A percentile compares a stretch with the other conserved stretches of the same genome.
Evolutionary conservation across 129 eudicot genomes (phyloP).

Genomic region (Tagetes erecta): DNA sequence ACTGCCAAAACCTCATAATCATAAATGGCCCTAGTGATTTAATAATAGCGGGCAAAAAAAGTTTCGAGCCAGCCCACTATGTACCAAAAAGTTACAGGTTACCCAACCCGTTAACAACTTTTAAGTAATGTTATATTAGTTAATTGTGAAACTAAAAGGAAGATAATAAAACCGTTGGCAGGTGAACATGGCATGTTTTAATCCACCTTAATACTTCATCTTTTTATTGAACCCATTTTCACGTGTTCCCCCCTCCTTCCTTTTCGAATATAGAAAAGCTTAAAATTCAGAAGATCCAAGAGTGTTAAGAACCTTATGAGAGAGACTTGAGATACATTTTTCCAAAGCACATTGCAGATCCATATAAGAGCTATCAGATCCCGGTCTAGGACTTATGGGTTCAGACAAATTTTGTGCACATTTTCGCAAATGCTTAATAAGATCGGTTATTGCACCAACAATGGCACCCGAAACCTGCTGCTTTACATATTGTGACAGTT

Average conservation of each 20-base stretch:
- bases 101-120: neutral
- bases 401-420: slow-evolving; percentile 60
- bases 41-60: neutral
- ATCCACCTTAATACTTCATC: neutral
- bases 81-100: neutral
- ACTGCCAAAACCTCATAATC: neutral
- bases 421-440: slow-evolving; percentile 63
- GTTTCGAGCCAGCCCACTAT: neutral
- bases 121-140: neutral
- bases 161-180: neutral
- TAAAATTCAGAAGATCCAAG: slow-evolving; percentile 10
- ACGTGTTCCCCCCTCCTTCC: neutral
- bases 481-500: slow-evolving; percentile 54
- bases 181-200: neutral
- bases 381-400: slow-evolving; percentile 46
- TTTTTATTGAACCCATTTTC: neutral
- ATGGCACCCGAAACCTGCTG: slow-evolving; percentile 56
- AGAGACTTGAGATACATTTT: slow-evolving; percentile 59
- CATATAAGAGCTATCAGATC: slow-evolving; percentile 40
- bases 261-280: neutral
- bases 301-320: slow-evolving; percentile 53
- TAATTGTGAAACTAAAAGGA: neutral
- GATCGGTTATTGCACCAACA: slow-evolving; percentile 72
- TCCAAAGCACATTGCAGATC: slow-evolving; percentile 72
- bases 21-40: neutral